Conservation (phyloP, 1,139 yeast genomes). For the Suhomyces maxii region DNA sequence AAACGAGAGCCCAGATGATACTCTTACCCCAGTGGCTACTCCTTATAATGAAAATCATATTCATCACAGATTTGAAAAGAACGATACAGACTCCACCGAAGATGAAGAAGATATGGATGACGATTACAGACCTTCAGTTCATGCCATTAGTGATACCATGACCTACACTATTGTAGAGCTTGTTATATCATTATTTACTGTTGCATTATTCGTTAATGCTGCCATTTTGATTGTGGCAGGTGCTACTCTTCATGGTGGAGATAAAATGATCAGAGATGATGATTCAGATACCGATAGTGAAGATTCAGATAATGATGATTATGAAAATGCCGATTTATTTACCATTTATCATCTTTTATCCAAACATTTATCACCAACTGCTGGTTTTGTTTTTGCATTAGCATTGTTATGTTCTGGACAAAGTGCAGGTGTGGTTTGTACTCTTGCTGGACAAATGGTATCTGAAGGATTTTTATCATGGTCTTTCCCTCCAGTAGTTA, state of each 20-base stretch:
- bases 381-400: constrained; percentile 88
- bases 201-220: constrained; percentile 82
- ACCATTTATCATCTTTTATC: constrained; percentile 78
- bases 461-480: constrained; percentile 90
- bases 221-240: constrained; percentile 87
- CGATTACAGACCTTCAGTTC: constrained; percentile 62
- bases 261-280: constrained; percentile 18
- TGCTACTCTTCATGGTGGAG: constrained; percentile 51
- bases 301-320: constrained; percentile 45
- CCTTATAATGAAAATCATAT: constrained; percentile 9
- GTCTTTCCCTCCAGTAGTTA: constrained; percentile 82
- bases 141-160: constrained; percentile 71
- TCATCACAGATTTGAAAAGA: constrained; percentile 14
- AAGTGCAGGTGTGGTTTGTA: constrained; percentile 97
- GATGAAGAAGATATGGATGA: constrained; percentile 24
- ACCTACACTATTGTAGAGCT: constrained; percentile 74
- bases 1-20: constrained; percentile 6
- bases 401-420: constrained; percentile 96
- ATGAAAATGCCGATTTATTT: constrained; percentile 71
- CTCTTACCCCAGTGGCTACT: constrained; percentile 13
- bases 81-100: constrained; percentile 12
- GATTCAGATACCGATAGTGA: constrained; percentile 4
- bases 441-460: constrained; percentile 95
- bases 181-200: constrained; percentile 69
- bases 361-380: constrained; percentile 78